These are phyloP conservation scores for Candida peoriensis DNA, from an alignment of 805 yeast genomes.

Conservation along the genomic window DNA sequence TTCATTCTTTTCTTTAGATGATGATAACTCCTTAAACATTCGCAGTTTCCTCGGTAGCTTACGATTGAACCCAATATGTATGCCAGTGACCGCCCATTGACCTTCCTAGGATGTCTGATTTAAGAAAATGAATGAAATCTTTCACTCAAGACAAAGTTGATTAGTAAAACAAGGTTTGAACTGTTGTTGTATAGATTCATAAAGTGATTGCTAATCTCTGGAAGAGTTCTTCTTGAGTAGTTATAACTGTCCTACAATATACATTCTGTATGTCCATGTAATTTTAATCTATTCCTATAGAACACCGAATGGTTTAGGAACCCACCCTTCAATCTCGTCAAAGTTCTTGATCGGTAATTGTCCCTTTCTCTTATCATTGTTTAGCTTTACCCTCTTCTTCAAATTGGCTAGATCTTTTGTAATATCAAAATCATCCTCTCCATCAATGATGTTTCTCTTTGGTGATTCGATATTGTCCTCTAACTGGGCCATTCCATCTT, in stretches of 20 bases:
- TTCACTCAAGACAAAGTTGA: too few species aligned
- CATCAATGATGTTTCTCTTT: too few species aligned
- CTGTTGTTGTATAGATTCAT: too few species aligned
- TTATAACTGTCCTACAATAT: too few species aligned
- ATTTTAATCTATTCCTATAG: slow-evolving; percentile 13
- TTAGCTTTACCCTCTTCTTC: slow-evolving; percentile 21
- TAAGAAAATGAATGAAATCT: too few species aligned
- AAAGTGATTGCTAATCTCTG: too few species aligned
- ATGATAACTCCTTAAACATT: slow-evolving; percentile 78
- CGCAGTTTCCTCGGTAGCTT: slow-evolving; percentile 97
- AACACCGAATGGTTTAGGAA: slow-evolving; percentile 51
- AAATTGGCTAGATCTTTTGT: slow-evolving; percentile 26
- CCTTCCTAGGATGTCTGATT: slow-evolving; percentile 96
- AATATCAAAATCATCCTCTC: slow-evolving; percentile 18
- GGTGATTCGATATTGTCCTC: too few species aligned
- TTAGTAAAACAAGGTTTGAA: too few species aligned
- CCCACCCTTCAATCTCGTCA: slow-evolving; percentile 33
- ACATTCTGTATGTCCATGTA: not conserved
- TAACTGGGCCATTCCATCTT: too few species aligned
- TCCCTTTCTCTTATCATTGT: slow-evolving; percentile 2
- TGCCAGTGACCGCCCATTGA: slow-evolving; percentile 79
- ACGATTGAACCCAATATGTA: slow-evolving; percentile 78
- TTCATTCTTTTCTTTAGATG: slow-evolving; percentile 44
- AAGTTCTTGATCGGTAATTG: slow-evolving; percentile 15
- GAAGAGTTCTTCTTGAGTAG: too few species aligned